Percentiles rank a stretch among this genome's conserved stretches.
Conservation (phyloP, 768 basidiomycete species). For the Infundibulicybe gibba region DNA sequence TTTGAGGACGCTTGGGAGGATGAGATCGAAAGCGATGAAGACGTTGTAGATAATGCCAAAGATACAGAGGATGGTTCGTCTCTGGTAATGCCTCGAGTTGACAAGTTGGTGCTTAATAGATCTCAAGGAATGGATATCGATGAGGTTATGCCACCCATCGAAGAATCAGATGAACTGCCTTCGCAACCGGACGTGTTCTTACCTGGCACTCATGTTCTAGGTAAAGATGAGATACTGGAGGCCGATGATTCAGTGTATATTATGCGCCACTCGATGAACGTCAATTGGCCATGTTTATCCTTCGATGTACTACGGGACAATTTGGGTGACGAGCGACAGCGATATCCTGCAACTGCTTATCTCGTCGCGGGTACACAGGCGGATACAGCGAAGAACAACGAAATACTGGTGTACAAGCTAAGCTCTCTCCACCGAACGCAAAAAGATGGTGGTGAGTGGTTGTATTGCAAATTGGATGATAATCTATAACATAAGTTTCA, state of each 20-base stretch:
- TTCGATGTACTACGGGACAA: conserved; percentile 91
- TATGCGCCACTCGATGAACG: conserved; percentile 92
- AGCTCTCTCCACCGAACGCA: conserved; percentile 89
- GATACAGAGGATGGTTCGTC: conserved; percentile 61
- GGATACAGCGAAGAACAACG: conserved; percentile 73
- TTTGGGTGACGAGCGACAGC: conserved; percentile 85
- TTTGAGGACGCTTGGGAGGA: conserved; percentile 99
- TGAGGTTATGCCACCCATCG: conserved; percentile 70
- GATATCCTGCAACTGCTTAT: conserved; percentile 84
- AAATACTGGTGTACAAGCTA: conserved; percentile 88
- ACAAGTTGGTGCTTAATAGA: not conserved
- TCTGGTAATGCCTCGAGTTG: not conserved
- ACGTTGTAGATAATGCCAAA: conserved; percentile 58
- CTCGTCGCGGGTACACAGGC: conserved; percentile 97
- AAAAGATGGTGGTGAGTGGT: conserved; percentile 67
- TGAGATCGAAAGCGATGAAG: conserved; percentile 88
- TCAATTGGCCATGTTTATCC: conserved; percentile 94
- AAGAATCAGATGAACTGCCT: conserved; percentile 73
- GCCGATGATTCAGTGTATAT: conserved; percentile 94
- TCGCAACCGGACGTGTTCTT: conserved; percentile 65
- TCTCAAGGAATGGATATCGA: conserved; percentile 76
- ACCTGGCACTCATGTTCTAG: conserved; percentile 72
- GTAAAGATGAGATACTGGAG: conserved; percentile 84
- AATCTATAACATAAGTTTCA: conserved; percentile 4
- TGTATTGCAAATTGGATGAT: conserved; percentile 1